phyloP scores from a whole-genome alignment of 495 filamentous ascomycete genomes.

The Aspergillus incahuasiensis region DNA sequence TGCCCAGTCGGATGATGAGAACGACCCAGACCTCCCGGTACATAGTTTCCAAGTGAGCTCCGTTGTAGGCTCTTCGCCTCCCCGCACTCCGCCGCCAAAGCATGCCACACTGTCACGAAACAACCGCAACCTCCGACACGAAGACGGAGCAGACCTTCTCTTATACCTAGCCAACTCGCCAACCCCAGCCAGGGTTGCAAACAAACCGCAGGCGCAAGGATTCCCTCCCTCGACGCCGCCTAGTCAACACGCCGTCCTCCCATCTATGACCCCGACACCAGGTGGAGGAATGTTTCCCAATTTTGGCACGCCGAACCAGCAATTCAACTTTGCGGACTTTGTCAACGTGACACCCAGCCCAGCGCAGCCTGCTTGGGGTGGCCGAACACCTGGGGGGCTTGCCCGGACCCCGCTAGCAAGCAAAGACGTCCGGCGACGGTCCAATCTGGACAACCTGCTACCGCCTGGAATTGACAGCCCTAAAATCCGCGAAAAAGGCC shows the following conservation, averaged over 20 bases:
- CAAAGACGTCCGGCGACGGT: conserved; percentile 48
- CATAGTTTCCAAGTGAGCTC: conserved; percentile 64
- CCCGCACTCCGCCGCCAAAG: conserved; percentile 73
- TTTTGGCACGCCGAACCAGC: conserved; percentile 55
- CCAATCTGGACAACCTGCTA: conserved; percentile 65
- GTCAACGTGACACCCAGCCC: conserved; percentile 95
- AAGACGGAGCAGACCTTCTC: conserved; percentile 86
- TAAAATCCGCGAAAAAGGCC: conserved; percentile 26
- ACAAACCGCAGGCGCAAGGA: conserved; percentile 34
- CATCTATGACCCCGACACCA: conserved; percentile 66
- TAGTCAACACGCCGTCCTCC: conserved; percentile 64
- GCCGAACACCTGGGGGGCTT: conserved; percentile 49
- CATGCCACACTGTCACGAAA: conserved; percentile 46
- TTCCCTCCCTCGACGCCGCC: conserved; percentile 86
- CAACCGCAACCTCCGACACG: conserved; percentile 48
- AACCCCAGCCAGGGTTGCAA: conserved; percentile 61
- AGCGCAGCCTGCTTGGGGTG: conserved; percentile 75
- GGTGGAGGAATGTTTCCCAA: conserved; percentile 59
- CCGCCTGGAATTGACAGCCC: conserved; percentile 46
- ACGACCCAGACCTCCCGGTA: conserved; percentile 63
- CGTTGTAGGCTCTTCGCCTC: conserved; percentile 67
- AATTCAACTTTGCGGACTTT: conserved; percentile 95
- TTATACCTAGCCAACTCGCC: conserved; percentile 91
- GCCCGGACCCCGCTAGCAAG: conserved; percentile 57
- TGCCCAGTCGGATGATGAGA: conserved; percentile 70